Percentiles rank a stretch among this genome's conserved stretches.
phyloP scores from a whole-genome alignment of 768 basidiomycete species.

The Coprinellus aureogranulatus region DNA sequence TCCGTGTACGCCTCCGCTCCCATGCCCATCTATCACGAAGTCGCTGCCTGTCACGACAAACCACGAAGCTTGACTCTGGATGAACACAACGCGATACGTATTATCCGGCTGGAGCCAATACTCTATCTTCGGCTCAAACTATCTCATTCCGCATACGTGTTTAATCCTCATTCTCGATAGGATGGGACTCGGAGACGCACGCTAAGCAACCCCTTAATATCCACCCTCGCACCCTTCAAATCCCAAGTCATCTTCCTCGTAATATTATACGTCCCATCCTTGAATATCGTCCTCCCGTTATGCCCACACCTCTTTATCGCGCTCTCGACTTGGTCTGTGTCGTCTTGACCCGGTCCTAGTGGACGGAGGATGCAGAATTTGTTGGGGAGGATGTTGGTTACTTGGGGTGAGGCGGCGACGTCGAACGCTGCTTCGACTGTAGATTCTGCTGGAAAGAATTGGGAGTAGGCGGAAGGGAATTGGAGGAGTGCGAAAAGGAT shows the following conservation, averaged over 20 bases:
- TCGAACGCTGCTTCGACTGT: no score
- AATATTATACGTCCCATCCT: constrained; percentile 47
- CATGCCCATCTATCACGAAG: constrained; percentile 55
- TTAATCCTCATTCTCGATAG: neutral
- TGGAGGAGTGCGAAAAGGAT: no score
- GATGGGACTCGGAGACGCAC: no score
- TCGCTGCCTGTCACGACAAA: constrained; percentile 57
- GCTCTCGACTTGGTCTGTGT: constrained; percentile 36
- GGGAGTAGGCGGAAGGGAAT: no score
- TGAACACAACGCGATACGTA: constrained; percentile 61
- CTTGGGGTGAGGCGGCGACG: neutral
- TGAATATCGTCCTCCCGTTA: constrained; percentile 43
- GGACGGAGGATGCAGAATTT: neutral
- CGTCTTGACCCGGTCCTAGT: neutral
- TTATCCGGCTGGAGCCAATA: constrained; percentile 55
- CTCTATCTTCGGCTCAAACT: constrained; percentile 55
- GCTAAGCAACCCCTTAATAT: constrained; percentile 45
- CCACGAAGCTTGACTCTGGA: constrained; percentile 66
- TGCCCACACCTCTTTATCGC: constrained; percentile 51
- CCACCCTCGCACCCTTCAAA: constrained; percentile 39
- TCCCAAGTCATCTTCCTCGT: constrained; percentile 61
- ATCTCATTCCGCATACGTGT: neutral
- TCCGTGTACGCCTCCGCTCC: constrained; percentile 55
- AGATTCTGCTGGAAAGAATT: no score
- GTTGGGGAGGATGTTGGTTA: neutral